Evolutionary conservation across 1,284 basidiomycete genomes (phyloP), one percentile per base, ranked within the genome.

Genomic region (Sanguinoderma infundibulare): DNA sequence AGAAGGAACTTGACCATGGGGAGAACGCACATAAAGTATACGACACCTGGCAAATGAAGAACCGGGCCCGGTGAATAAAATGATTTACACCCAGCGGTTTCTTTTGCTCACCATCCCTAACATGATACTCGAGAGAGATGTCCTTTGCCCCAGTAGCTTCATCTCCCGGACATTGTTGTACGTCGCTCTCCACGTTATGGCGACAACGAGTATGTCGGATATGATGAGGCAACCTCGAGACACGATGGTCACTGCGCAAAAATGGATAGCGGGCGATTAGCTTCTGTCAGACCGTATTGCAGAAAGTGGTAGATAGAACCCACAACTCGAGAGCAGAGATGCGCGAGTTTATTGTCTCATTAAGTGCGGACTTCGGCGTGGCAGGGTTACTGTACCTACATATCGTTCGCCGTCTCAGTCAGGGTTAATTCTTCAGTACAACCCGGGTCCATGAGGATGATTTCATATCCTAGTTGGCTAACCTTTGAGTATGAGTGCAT

Each of bases 71-170:
- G 8, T n/a, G n/a, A n/a, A 6, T n/a, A n/a, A n/a, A n/a, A n/a
- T n/a, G 26, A 8, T n/a, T 28, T 44, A 36, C n/a, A 15, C 28
- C n/a, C n/a, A n/a, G n/a, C n/a, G n/a, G n/a, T n/a, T n/a, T n/a
- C n/a, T n/a, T n/a, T n/a, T n/a, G n/a, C 52, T 32, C 12, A 59
- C 57, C 57, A 38, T 59, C 52, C 17, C 57, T 34, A 59, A 47
- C 9, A 59, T 30, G 28, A 59, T 39, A 6, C 34, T 40, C 3
- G 57, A 49, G 2, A 59, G 51, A 3, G 52, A 46, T 12, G 28
- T 59, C 15, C 5, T 35, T n/a, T 53, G 51, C 15, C 40, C 51
- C 3, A 59, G 35, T 15, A 40, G 14, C 26, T 38, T 40, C 42
- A 47, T 51, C 35, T 40, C 52, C 20, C 28, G 49, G 35, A 40